Conservation (phyloP, 805 yeast species). For the Phaffomyces opuntiae region DNA sequence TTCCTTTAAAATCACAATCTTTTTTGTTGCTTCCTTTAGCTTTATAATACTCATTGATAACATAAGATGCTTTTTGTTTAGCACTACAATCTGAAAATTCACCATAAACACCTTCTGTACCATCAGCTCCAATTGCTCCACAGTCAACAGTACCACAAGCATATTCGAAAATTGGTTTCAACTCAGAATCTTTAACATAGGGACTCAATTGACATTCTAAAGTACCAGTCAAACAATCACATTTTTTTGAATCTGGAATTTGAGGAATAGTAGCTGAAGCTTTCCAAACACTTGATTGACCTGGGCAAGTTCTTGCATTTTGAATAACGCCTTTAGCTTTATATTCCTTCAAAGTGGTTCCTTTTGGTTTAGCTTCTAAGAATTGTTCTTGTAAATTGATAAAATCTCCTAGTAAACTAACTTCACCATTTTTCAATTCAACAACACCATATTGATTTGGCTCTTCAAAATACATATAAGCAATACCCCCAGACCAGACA, state of each 20-base stretch:
- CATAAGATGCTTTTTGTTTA: conserved; percentile 55
- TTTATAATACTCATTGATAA: conserved; percentile 55
- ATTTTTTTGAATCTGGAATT: conserved; percentile 53
- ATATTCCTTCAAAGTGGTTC: conserved; percentile 26
- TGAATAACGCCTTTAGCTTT: conserved; percentile 19
- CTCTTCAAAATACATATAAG: conserved; percentile 78
- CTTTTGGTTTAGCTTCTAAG: conserved; percentile 39
- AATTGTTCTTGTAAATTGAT: conserved; percentile 48
- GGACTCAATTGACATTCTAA: conserved; percentile 50
- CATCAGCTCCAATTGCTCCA: conserved; percentile 51
- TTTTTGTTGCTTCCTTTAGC: conserved; percentile 30
- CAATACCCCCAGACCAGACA: conserved; percentile 84
- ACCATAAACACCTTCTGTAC: conserved; percentile 56
- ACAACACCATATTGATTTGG: conserved; percentile 71
- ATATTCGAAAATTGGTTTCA: conserved; percentile 47
- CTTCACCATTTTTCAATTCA: conserved; percentile 33
- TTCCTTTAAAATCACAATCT: conserved; percentile 23
- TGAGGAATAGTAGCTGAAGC: conserved; percentile 61
- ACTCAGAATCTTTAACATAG: conserved; percentile 39
- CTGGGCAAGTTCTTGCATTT: conserved; percentile 43
- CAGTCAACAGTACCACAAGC: conserved; percentile 57
- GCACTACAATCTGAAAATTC: conserved; percentile 59
- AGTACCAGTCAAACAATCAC: conserved; percentile 52
- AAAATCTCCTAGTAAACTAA: conserved; percentile 55
- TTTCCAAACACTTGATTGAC: conserved; percentile 45